phyloP scores from a whole-genome alignment of 2,329 filamentous ascomycete genomes.

The Byssoonygena ceratinophila region DNA sequence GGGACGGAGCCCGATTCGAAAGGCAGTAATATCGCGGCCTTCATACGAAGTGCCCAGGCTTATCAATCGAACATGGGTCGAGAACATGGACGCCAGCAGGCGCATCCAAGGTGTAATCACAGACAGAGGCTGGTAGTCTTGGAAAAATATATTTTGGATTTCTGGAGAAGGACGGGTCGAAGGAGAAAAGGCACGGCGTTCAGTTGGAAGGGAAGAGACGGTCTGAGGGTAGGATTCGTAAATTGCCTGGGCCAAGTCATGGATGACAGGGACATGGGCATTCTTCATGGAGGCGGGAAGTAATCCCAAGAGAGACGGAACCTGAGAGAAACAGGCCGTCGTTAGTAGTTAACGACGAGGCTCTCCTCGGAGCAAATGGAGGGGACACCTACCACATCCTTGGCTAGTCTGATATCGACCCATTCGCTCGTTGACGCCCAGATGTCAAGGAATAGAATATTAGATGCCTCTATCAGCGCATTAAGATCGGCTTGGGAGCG shows the following conservation, averaged over 20 bases:
- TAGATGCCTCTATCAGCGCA: constrained; percentile 60
- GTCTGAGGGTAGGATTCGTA: constrained; percentile 60
- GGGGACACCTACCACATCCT: constrained; percentile 52
- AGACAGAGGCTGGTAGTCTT: constrained; percentile 77
- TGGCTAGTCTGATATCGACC: constrained; percentile 71
- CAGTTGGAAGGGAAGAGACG: constrained; percentile 22
- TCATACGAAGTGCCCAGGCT: constrained; percentile 79
- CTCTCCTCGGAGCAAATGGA: neutral
- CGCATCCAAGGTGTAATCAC: constrained; percentile 88
- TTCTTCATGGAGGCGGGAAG: constrained; percentile 63
- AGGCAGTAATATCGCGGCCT: constrained; percentile 71
- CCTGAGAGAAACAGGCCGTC: constrained; percentile 28
- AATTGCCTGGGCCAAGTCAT: constrained; percentile 67
- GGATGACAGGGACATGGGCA: constrained; percentile 64
- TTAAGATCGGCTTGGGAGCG: constrained; percentile 56
- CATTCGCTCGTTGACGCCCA: constrained; percentile 76
- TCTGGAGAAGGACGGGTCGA: constrained; percentile 26
- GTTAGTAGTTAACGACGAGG: constrained; percentile 8
- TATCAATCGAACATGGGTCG: constrained; percentile 61
- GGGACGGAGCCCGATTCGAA: constrained; percentile 60
- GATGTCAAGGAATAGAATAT: constrained; percentile 72
- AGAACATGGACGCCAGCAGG: constrained; percentile 80
- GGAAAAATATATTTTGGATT: constrained; percentile 66
- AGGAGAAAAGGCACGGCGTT: constrained; percentile 23
- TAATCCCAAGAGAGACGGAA: constrained; percentile 63